Evolutionary conservation across 2,329 filamentous ascomycete genomes (phyloP).

Genomic region (Escovopsis weberi): DNA sequence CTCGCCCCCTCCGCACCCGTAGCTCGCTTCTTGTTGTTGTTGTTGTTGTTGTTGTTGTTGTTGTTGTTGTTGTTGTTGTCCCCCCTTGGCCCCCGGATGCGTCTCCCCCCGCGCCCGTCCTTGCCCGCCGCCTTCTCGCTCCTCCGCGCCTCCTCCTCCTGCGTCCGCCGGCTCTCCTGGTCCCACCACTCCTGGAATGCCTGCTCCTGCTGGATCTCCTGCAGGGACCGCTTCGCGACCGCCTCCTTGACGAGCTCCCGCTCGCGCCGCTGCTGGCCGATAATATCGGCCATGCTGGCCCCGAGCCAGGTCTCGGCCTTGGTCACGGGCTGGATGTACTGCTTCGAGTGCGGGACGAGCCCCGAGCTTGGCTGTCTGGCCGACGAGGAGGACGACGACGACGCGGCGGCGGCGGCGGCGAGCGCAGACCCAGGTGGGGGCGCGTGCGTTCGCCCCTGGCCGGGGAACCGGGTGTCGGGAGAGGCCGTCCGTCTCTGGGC

Average conservation of each 20-base stretch:
- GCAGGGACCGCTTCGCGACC: constrained; percentile 71
- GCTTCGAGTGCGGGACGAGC: constrained; percentile 45
- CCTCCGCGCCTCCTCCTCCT: constrained; percentile 42
- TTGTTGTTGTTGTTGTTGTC: no score
- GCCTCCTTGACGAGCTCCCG: constrained; percentile 73
- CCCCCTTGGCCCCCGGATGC: constrained; percentile 15
- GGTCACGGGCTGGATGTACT: constrained; percentile 40
- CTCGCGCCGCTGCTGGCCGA: constrained; percentile 72
- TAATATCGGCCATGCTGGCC: constrained; percentile 74
- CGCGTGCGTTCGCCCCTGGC: constrained; percentile 32
- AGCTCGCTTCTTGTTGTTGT: not conserved
- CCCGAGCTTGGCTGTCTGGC: constrained; percentile 22
- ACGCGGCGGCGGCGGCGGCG: constrained; percentile 3
- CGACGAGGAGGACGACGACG: not conserved
- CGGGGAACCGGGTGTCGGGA: constrained; percentile 48
- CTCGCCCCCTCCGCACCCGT: not conserved
- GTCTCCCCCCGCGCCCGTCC: constrained; percentile 16
- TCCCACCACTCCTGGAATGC: constrained; percentile 97
- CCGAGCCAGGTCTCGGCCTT: constrained; percentile 51
- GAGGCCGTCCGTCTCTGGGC: constrained; percentile 37
- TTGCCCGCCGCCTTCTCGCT: constrained; percentile 22
- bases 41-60: constrained; percentile 4
- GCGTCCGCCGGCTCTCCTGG: constrained; percentile 59
- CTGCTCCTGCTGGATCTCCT: constrained; percentile 94
- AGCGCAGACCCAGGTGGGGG: constrained; percentile 3